Evolutionary conservation across 768 basidiomycete species (phyloP), one percentile per base, ranked within the genome.

Genomic region (Tulasnella sp.): DNA sequence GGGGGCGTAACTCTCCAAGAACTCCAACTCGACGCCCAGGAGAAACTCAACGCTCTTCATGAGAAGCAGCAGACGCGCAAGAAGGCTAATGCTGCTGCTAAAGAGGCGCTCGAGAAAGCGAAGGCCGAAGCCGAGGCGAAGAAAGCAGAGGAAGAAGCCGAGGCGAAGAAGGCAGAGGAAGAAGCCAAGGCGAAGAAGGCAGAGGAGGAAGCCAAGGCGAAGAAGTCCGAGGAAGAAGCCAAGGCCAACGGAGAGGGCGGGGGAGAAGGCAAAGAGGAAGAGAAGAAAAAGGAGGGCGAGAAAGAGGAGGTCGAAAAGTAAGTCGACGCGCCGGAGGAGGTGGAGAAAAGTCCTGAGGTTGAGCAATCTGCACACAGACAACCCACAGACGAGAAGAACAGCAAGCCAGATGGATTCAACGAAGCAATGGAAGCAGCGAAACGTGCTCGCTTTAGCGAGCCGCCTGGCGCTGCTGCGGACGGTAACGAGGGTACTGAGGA

Each of bases 271-370:
- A 37, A 54, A 34, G 77, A 64, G 24, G 60, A 64, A 37, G 37
- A 37, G 6, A 37, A 37, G 37, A 37, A 37, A 6, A 6, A 37
- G 37, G 37, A 37, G 37, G 37, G 2, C 12, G 64, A 69, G n/a
- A n/a, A 37, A 6, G 37, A 37, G 37, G 37, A 37, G 37, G 37
- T 37, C 12, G 64, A 69, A 31, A 14, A 28, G 34, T 1, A 78
- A 20, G 77, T 72, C 3, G 64, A 78, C n/a, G 77, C 34, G n/a
- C 77, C 77, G 3, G 76, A 48, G 46, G 77, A 42, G 37, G 40
- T 20, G 20, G 77, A n/a, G 18, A 37, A 78, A 31, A 54, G n/a
- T 58, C 40, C 77, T 6, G 46, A 41, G 12, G 40, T 4, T 20
- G 75, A 50, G 20, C 20, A 76, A 34, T 48, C 76, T n/a, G 20